Evolutionary conservation across 1,284 basidiomycete species (phyloP), one percentile per base, ranked within the genome.

Genomic region (Polyporus tsugae): DNA sequence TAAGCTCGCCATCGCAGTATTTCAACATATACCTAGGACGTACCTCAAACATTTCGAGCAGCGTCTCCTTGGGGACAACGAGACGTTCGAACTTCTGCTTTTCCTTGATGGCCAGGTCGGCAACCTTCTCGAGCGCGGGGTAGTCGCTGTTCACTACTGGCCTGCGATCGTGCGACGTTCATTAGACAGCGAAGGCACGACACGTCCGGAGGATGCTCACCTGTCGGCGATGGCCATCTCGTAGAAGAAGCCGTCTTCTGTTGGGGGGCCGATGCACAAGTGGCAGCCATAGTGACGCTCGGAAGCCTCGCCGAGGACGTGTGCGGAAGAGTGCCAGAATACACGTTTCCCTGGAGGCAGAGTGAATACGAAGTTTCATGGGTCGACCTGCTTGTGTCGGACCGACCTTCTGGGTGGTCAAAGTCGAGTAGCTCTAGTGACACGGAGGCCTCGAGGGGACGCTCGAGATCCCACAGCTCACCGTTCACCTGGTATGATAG

Each of bases 291-390:
- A 98, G 81, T 98, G 96, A 69, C 95, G 89, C 81, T 99, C 98
- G 57, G 96, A 91, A 58, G 98, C 95, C 83, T 99, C 98, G 63
- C 98, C 98, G n/a, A 99, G 87, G 66, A 99, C 96, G 82, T 99
- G 98, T 0, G 98, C 98, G 13, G 97, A 99, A 33, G 97, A 99
- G 80, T 99, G 98, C 98, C 98, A 99, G 85, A 99, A 99, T 42
- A 99, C 98, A 75, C 92, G 92, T 80, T 97, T 95, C 66, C 95
- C 93, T 94, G 74, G 17, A 49, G n/a, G 33, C 42, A 61, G 38
- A 62, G 19, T 71, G 19, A 74, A 38, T 17, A 33, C n/a, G 15
- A 25, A 41, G 25, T 41, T 11, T 19, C 10, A 15, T 17, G 19
- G 5, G 7, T 36, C 53, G 58, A 52, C 58, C 17, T 64, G 6